A percentile compares a stretch with the other conserved stretches of the same genome.
Conservation (phyloP, 257 asterid species). For the Scutellaria baicalensis region DNA sequence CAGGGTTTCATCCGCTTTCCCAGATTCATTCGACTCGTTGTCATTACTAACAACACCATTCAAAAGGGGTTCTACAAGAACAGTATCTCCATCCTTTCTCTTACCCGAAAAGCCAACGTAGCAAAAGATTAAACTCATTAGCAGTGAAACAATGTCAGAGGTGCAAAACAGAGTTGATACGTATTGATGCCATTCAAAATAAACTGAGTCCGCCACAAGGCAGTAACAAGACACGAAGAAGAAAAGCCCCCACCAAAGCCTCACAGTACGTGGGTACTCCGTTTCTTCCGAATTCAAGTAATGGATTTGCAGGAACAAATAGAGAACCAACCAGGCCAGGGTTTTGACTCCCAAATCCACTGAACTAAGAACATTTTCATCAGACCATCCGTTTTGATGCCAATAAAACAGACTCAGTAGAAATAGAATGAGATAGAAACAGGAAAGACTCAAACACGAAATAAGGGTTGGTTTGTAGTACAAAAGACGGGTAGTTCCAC, state of each 20-base stretch:
- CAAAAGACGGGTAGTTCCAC: conserved; percentile 3
- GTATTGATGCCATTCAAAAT: conserved; percentile 27
- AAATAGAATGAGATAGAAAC: conserved; percentile 41
- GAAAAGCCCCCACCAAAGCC: conserved; percentile 70
- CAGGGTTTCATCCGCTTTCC: conserved; percentile 54
- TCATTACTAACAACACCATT: conserved; percentile 30
- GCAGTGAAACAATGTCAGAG: conserved; percentile 50
- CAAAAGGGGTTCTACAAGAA: conserved; percentile 63
- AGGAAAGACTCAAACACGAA: conserved; percentile 40
- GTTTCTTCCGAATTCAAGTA: conserved; percentile 28
- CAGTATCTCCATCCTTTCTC: conserved; percentile 18
- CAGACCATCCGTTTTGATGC: conserved; percentile 60
- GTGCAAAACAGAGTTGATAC: conserved; percentile 41
- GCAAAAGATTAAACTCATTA: conserved; percentile 47
- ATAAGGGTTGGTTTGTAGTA: conserved; percentile 29
- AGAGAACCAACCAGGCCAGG: conserved; percentile 51
- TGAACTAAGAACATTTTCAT: conserved; percentile 51
- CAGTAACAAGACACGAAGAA: conserved; percentile 54
- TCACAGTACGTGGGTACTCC: conserved; percentile 53
- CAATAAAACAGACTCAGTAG: conserved; percentile 46
- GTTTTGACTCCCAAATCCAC: conserved; percentile 52
- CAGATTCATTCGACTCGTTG: conserved; percentile 20
- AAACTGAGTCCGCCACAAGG: conserved; percentile 48
- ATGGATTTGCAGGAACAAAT: conserved; percentile 38
- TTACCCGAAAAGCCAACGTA: conserved; percentile 35